A percentile compares a stretch with the other conserved stretches of the same genome.
These are phyloP conservation scores for Candida neerlandica DNA, from an alignment of 1,139 yeast genomes.

Conservation along the genomic window DNA sequence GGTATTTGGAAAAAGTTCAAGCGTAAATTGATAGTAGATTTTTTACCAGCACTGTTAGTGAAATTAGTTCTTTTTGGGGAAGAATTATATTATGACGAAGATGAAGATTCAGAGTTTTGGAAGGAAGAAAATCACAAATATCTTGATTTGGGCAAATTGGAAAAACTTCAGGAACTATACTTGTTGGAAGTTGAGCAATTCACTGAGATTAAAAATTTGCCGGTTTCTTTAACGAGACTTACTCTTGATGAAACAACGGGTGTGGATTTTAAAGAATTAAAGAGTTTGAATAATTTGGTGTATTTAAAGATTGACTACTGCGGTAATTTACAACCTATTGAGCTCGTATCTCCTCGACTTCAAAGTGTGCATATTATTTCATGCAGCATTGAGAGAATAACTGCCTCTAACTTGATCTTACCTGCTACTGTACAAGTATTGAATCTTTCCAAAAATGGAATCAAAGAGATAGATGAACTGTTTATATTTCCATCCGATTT, in stretches of 20 bases:
- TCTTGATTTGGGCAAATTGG: neutral
- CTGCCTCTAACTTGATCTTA: neutral
- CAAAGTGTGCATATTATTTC: neutral
- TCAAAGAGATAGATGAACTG: neutral
- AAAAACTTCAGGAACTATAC: neutral
- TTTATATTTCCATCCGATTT: neutral
- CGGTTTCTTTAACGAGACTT: neutral
- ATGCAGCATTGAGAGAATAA: neutral
- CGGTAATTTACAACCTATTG: neutral
- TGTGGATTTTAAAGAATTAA: neutral
- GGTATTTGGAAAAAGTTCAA: neutral
- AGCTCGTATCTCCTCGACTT: neutral
- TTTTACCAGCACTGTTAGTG: neutral
- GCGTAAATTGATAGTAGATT: neutral
- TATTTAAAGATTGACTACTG: neutral
- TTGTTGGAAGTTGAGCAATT: neutral
- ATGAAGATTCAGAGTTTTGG: neutral
- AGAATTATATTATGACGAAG: neutral
- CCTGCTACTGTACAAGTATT: neutral
- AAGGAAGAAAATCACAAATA: neutral
- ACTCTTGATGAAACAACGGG: neutral
- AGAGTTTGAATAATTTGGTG: neutral
- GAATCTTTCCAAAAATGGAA: neutral
- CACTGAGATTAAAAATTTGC: neutral
- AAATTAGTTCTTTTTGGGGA: neutral